Evolutionary conservation across 768 basidiomycete genomes (phyloP).

Genomic region (Hortiboletus campestris): DNA sequence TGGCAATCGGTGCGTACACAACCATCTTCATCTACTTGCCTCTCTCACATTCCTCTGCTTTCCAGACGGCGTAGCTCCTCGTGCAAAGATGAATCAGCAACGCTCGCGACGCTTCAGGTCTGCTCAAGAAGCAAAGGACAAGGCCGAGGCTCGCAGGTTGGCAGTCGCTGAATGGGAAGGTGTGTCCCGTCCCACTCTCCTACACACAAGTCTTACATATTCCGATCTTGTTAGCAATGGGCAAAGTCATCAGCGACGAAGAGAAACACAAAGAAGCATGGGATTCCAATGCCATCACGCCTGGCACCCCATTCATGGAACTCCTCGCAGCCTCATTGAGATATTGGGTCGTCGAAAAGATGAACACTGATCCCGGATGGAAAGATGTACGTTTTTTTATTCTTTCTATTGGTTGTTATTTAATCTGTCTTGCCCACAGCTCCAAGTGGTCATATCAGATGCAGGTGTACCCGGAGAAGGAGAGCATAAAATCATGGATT

Average conservation of each 20-base stretch:
- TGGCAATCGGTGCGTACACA: slow-evolving; percentile 84
- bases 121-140: slow-evolving; percentile 92
- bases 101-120: slow-evolving; percentile 94
- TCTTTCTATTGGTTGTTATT: not conserved
- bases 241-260: slow-evolving; percentile 77
- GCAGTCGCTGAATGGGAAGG: slow-evolving; percentile 86
- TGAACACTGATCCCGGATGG: slow-evolving; percentile 96
- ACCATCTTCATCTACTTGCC: not conserved
- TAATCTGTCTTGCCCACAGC: slow-evolving; percentile 40
- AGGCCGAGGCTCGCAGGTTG: slow-evolving; percentile 83
- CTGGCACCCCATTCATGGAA: slow-evolving; percentile 98
- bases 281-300: slow-evolving; percentile 99
- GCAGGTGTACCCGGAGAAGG: slow-evolving; percentile 97
- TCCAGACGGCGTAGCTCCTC: slow-evolving; percentile 92
- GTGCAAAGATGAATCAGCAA: slow-evolving; percentile 99
- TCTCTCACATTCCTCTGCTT: slow-evolving; percentile 1
- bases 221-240: slow-evolving; percentile 71
- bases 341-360: slow-evolving; percentile 95
- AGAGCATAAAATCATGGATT: slow-evolving; percentile 99
- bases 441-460: slow-evolving; percentile 96
- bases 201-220: not conserved
- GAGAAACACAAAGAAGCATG: slow-evolving; percentile 84
- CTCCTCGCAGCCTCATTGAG: slow-evolving; percentile 83
- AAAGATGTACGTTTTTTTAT: slow-evolving; percentile 58
- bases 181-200: slow-evolving; percentile 28